These are phyloP conservation scores for Scutellaria baicalensis DNA, from an alignment of 257 asterid genomes.

Conservation along the genomic window DNA sequence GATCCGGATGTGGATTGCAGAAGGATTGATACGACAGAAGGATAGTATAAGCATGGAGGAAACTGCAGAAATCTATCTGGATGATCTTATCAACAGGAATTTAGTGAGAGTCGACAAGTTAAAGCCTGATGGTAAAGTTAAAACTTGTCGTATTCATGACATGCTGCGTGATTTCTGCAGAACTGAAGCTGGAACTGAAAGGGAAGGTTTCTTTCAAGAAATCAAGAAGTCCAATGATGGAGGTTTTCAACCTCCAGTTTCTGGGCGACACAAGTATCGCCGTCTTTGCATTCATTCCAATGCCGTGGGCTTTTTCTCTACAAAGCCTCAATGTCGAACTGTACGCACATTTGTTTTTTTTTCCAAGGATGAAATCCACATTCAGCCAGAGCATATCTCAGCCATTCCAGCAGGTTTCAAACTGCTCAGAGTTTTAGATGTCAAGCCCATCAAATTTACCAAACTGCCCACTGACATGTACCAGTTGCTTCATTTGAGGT, in stretches of 20 bases:
- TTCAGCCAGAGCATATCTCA: too few species aligned
- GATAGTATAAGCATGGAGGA: neutral
- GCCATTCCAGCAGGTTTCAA: too few species aligned
- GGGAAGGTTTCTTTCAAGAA: neutral
- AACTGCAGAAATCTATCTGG: conserved; percentile 21
- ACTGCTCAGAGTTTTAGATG: too few species aligned
- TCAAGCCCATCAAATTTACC: too few species aligned
- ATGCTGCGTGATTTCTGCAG: conserved; percentile 19
- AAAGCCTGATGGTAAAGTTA: conserved; percentile 17
- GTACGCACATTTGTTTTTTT: too few species aligned
- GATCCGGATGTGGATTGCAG: conserved; percentile 29
- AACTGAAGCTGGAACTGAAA: neutral
- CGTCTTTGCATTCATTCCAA: too few species aligned
- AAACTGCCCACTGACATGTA: conserved; percentile 14
- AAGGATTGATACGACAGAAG: conserved; percentile 12
- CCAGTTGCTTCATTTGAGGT: conserved; percentile 29
- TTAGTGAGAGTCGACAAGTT: conserved; percentile 15
- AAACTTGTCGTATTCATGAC: conserved; percentile 24
- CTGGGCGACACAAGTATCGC: too few species aligned
- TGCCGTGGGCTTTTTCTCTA: too few species aligned
- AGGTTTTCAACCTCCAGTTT: too few species aligned
- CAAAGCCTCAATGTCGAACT: too few species aligned
- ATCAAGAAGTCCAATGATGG: too few species aligned
- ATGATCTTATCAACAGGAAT: conserved; percentile 23
- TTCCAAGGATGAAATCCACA: too few species aligned